Percentiles rank a stretch among this genome's conserved stretches.
Conservation (phyloP, 345 rosid species). For the Salix koriyanagi region DNA sequence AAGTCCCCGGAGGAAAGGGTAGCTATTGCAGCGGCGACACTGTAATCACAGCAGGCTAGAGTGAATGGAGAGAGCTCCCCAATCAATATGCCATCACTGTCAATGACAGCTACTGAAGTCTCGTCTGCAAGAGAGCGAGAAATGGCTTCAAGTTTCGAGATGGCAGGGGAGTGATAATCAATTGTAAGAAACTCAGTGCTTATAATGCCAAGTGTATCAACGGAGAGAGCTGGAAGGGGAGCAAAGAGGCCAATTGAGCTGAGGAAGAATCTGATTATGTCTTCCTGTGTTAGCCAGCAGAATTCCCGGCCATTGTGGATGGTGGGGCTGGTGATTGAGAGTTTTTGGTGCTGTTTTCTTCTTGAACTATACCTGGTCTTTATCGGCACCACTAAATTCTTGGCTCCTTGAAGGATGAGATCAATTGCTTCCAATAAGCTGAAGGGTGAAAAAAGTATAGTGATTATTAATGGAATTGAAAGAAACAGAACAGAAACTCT, state of each 20-base stretch:
- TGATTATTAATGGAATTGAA: neutral
- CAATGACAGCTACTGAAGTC: constrained; percentile 73
- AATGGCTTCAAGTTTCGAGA: constrained; percentile 46
- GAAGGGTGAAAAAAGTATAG: constrained; percentile 7
- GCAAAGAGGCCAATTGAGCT: constrained; percentile 70
- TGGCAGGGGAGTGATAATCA: constrained; percentile 63
- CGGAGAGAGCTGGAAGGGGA: constrained; percentile 58
- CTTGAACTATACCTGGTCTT: constrained; percentile 35
- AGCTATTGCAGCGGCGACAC: constrained; percentile 47
- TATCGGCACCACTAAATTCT: constrained; percentile 78
- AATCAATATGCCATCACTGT: constrained; percentile 46
- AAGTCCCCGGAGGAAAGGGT: constrained; percentile 72
- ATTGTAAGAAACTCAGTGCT: constrained; percentile 45
- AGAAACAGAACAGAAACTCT: neutral
- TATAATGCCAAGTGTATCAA: constrained; percentile 59
- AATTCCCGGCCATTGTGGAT: constrained; percentile 57
- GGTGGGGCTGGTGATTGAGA: constrained; percentile 21
- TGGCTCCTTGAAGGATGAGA: constrained; percentile 75
- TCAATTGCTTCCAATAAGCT: constrained; percentile 82
- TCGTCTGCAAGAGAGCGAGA: constrained; percentile 44
- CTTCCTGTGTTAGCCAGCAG: constrained; percentile 94
- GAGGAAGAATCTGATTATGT: constrained; percentile 69
- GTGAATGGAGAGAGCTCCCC: constrained; percentile 82
- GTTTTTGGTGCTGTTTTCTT: constrained; percentile 44
- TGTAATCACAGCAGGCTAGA: constrained; percentile 22